These are phyloP conservation scores for Trichoderma virens DNA, from an alignment of 495 filamentous ascomycete genomes.

Conservation along the genomic window DNA sequence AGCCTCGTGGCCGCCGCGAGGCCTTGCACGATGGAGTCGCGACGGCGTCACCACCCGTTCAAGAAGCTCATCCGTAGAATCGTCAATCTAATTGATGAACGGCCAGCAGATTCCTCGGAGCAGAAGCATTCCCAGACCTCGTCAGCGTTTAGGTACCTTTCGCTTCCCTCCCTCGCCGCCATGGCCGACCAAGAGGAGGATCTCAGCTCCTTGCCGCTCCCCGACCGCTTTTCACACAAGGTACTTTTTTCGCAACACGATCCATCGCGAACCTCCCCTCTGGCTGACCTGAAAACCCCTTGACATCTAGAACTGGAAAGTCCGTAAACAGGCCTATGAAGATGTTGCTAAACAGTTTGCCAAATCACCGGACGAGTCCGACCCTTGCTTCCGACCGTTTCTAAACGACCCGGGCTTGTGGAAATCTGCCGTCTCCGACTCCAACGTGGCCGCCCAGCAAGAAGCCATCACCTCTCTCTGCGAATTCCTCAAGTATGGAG, in stretches of 20 bases:
- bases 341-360: slow-evolving; percentile 83
- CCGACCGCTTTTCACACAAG: slow-evolving; percentile 84
- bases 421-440: slow-evolving; percentile 90
- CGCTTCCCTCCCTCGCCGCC: slow-evolving; percentile 15
- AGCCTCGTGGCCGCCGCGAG: neutral
- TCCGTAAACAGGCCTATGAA: slow-evolving; percentile 90
- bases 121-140: neutral
- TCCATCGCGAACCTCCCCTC: slow-evolving; percentile 16
- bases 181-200: slow-evolving; percentile 76
- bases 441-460: slow-evolving; percentile 94
- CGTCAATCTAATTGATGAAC: neutral
- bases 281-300: neutral
- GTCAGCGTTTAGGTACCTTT: neutral
- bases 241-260: slow-evolving; percentile 28
- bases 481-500: slow-evolving; percentile 82
- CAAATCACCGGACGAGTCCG: slow-evolving; percentile 75
- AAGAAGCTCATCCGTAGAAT: slow-evolving; percentile 7
- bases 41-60: slow-evolving; percentile 9
- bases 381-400: slow-evolving; percentile 79
- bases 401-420: slow-evolving; percentile 75
- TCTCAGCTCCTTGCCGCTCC: slow-evolving; percentile 70
- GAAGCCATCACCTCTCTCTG: slow-evolving; percentile 84
- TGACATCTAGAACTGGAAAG: slow-evolving; percentile 76
- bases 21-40: slow-evolving; percentile 4
- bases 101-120: neutral